A percentile compares a stretch with the other conserved stretches of the same genome.
Conservation (phyloP, 305 asterid species). For the Solanum aculeatissimum region DNA sequence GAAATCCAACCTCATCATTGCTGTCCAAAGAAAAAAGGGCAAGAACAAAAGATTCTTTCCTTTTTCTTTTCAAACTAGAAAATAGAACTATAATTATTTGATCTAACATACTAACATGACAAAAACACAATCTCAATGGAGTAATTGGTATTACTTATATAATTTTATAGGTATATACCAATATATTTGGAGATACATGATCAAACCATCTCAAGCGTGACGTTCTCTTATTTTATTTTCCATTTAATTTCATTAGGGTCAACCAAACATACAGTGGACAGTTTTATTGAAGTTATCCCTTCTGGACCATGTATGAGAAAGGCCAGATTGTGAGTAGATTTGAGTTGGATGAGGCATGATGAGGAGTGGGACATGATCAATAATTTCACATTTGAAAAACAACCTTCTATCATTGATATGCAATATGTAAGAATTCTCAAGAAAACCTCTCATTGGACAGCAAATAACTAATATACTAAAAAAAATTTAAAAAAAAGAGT, state of each 20-base stretch:
- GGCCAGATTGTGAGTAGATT: background rate
- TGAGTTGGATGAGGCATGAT: conserved; percentile 4
- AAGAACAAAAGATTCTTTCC: background rate
- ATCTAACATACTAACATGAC: too few species aligned
- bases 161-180: background rate
- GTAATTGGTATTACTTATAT: background rate
- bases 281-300: background rate
- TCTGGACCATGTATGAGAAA: background rate
- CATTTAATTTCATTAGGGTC: background rate
- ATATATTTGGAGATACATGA: too few species aligned
- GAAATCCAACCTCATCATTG: background rate
- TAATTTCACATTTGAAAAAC: conserved; percentile 7
- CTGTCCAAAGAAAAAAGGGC: background rate
- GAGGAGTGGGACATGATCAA: conserved; percentile 12
- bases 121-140: background rate
- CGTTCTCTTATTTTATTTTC: background rate
- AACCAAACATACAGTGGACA: background rate
- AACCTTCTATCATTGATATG: conserved; percentile 11
- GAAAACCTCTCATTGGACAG: conserved; percentile 5
- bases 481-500: background rate
- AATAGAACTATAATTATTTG: too few species aligned
- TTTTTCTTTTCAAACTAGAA: background rate
- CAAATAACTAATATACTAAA: conserved; percentile 4
- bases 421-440: background rate
- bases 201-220: background rate